Percentiles rank a stretch among this genome's conserved stretches.
These are phyloP conservation scores for Pichia cephalocereana DNA, from an alignment of 805 yeast genomes.

Conservation along the genomic window DNA sequence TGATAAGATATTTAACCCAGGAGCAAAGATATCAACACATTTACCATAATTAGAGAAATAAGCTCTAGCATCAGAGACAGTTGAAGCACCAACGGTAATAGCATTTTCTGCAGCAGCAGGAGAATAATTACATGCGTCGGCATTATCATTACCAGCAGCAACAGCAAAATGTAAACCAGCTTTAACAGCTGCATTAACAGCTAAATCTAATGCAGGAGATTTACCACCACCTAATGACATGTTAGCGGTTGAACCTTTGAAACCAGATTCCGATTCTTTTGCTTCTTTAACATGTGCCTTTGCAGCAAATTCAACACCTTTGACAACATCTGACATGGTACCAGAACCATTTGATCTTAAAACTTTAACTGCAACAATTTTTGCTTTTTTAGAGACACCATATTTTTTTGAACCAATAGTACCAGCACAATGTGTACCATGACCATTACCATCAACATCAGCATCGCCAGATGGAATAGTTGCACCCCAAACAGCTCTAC, in stretches of 20 bases:
- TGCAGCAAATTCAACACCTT: constrained; percentile 81
- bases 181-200: constrained; percentile 81
- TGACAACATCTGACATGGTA: constrained; percentile 72
- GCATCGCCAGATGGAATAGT: constrained; percentile 67
- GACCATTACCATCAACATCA: constrained; percentile 81
- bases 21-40: constrained; percentile 95
- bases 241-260: constrained; percentile 82
- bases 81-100: constrained; percentile 92
- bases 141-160: constrained; percentile 94
- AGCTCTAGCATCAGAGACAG: constrained; percentile 83
- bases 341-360: constrained; percentile 78
- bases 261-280: constrained; percentile 47
- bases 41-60: constrained; percentile 91
- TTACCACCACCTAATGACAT: constrained; percentile 94
- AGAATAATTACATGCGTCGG: constrained; percentile 85
- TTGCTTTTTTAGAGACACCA: constrained; percentile 79
- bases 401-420: constrained; percentile 73
- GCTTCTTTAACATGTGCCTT: constrained; percentile 49
- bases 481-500: constrained; percentile 81
- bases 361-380: constrained; percentile 76
- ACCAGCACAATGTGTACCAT: constrained; percentile 97
- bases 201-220: constrained; percentile 77
- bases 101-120: constrained; percentile 85
- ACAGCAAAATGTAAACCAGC: constrained; percentile 90
- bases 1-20: constrained; percentile 84